Evolutionary conservation across 2,329 filamentous ascomycete species (phyloP), one percentile per base, ranked within the genome.

Genomic region (Aureobasidium vineae): DNA sequence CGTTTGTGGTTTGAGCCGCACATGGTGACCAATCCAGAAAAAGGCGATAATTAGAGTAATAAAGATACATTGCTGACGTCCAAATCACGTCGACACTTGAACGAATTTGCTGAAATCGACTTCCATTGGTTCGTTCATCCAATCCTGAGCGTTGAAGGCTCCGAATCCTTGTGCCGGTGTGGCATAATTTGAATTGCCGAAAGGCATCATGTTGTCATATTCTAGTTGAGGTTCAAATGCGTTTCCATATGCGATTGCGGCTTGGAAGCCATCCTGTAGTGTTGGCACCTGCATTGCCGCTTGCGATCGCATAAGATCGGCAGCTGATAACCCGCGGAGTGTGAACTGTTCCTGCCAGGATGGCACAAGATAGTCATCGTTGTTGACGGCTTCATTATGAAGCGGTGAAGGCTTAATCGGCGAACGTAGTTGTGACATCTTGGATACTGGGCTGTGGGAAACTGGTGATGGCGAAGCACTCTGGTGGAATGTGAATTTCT

Each of bases 31-130:
- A 52, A 63, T 50, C 59, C 59, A 52, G 45, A 45, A 31, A n/a
- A 23, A 36, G 31, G 19, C 11, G 23, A n/a, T 63, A 31, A 63
- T 63, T 40, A 63, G n/a, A 52, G 52, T 63, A 26, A 31, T 52
- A 63, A 41, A n/a, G 15, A 38, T 38, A 52, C 21, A 52, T 28
- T 40, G 43, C 45, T 63, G 59, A 63, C 45, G 33, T 52, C 8
- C 33, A 7, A 15, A 63, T 60, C 40, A 59, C 36, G 64, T 60
- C 45, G 64, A 41, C 19, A 73, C 72, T 41, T 70, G 69, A 21
- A 75, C 70, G 67, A 70, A 75, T 57, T 72, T 70, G 61, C 66
- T 72, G 67, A 75, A 73, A 28, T 76, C 73, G 36, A 73, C 43
- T 38, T 76, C 73, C 69, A 73, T 69, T 38, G 61, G 61, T 28